A percentile compares a stretch with the other conserved stretches of the same genome.
phyloP scores from a whole-genome alignment of 306 rosid genomes.

The Cucumis melo region DNA sequence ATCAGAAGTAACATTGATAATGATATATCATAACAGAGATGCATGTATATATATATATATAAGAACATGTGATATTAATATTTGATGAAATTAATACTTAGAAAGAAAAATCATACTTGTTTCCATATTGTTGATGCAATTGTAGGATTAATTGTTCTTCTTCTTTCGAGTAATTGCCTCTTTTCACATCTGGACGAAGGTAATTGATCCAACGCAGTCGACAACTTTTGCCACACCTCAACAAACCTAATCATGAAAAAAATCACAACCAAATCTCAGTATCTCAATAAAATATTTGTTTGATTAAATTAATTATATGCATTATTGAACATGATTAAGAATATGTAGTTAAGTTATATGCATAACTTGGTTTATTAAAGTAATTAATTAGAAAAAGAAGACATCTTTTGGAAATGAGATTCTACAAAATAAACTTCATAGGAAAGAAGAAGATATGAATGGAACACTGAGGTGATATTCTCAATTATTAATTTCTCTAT shows the following conservation, averaged over 20 bases:
- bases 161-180: constrained; percentile 37
- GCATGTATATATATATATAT: too few relatives aligned
- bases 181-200: constrained; percentile 50
- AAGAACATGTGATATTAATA: neutral
- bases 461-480: neutral
- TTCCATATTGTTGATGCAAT: constrained; percentile 49
- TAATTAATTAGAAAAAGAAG: neutral
- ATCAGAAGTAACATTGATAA: too few relatives aligned
- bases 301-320: neutral
- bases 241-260: constrained; percentile 27
- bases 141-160: constrained; percentile 46
- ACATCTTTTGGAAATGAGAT: neutral
- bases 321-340: neutral
- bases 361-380: neutral
- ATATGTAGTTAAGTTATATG: too few relatives aligned
- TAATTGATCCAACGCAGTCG: constrained; percentile 73
- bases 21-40: too few relatives aligned
- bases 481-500: neutral
- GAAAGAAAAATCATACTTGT: constrained; percentile 34
- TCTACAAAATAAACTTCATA: neutral
- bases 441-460: neutral
- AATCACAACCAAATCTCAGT: neutral
- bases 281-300: neutral
- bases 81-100: neutral
- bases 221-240: constrained; percentile 83